Evolutionary conservation across 1,284 basidiomycete genomes (phyloP), one percentile per base, ranked within the genome.

Genomic region (Fomitopsis schrenkii): DNA sequence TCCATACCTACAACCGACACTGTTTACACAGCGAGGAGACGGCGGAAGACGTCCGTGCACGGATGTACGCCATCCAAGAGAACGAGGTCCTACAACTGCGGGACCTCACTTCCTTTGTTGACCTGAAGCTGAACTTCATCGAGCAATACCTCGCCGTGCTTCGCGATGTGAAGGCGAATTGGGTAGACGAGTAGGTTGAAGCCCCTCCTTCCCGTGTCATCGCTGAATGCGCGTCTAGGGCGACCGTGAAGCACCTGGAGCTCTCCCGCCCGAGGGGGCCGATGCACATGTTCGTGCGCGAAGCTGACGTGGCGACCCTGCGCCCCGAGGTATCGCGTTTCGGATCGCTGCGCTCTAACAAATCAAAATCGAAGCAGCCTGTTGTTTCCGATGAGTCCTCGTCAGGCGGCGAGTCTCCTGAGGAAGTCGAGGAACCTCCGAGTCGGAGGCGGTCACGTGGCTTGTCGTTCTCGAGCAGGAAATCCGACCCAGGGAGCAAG

Each of bases 51-150:
- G 83, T 94, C 0, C 86, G 85, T 26, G 81, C 82, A 1, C 83
- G 90, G 35, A 91, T 95, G 82, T 80, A 84, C 58, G 80, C 78
- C 0, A 89, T 96, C 54, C 90, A 93, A 71, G 86, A 92, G 66
- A 85, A 87, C 59, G 93, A 95, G 70, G 77, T 84, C 41, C 75
- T 80, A 38, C 89, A 93, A 67, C 79, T 89, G 4, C 82, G 81
- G 22, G 90, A 90, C 44, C 77, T 96, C 28, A 83, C 83, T 2
- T 75, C 76, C 8, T 82, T 95, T 66, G 75, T 96, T 41, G 87
- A 93, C 53, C 74, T 84, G 15, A 88, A 95, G 70, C 75, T 88
- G 58, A 85, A 86, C 54, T 95, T 85, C 69, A 86, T 86, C n/a
- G 80, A 83, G 61, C 82, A 88, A 61, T 91, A 91, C 67, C 74